Evolutionary conservation across 2,329 filamentous ascomycete genomes (phyloP).

Genomic region (Verticillium nubilum): DNA sequence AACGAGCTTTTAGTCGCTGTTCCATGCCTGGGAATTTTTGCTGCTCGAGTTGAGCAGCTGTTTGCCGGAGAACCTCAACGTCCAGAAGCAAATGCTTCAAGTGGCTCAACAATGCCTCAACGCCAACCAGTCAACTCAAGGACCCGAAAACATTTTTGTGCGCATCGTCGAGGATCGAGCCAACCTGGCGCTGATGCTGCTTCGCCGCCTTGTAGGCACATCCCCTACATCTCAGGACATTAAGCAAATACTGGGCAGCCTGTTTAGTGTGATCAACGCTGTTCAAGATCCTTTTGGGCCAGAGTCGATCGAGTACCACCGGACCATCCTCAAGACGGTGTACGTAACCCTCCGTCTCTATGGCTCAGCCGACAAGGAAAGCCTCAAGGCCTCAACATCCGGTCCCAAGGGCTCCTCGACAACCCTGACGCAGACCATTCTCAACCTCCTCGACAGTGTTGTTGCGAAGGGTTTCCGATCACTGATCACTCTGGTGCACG

Average conservation of each 20-base stretch:
- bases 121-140: conserved; percentile 67
- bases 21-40: conserved; percentile 85
- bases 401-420: conserved; percentile 30
- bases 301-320: conserved; percentile 65
- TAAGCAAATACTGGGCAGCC: conserved; percentile 42
- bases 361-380: conserved; percentile 28
- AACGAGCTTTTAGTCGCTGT: conserved; percentile 54
- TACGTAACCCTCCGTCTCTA: conserved; percentile 75
- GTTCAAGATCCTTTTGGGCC: conserved; percentile 48
- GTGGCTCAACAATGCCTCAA: conserved; percentile 73
- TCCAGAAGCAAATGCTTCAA: conserved; percentile 66
- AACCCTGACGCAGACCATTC: conserved; percentile 53
- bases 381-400: conserved; percentile 9
- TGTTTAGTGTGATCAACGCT: conserved; percentile 47
- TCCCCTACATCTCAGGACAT: conserved; percentile 44
- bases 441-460: conserved; percentile 75
- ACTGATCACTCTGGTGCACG: conserved; percentile 76
- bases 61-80: conserved; percentile 42
- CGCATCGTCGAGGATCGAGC: conserved; percentile 70
- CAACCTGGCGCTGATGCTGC: conserved; percentile 74
- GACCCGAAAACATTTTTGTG: conserved; percentile 76
- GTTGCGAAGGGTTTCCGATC: conserved; percentile 79
- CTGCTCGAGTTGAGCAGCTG: conserved; percentile 74
- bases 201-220: conserved; percentile 69
- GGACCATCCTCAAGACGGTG: conserved; percentile 75